Conservation (phyloP, 176 grass and related monocot genomes). For the Urochloa ruziziensis region DNA sequence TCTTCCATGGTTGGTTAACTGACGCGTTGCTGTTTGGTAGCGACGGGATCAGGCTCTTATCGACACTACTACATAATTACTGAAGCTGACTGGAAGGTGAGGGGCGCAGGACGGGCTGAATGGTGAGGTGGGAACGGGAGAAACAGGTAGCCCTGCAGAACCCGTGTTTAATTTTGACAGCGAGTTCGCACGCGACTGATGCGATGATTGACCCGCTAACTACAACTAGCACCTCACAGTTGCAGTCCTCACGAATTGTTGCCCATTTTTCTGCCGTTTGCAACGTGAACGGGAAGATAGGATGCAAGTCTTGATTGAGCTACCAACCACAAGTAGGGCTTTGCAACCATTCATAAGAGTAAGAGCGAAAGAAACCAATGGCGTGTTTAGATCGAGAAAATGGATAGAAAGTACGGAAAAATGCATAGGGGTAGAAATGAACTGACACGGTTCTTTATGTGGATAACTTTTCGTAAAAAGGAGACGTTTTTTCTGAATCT, state of each 20-base stretch:
- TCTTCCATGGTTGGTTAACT: background rate
- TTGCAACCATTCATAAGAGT: background rate
- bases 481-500: too few species aligned
- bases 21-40: background rate
- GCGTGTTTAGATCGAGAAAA: too few species aligned
- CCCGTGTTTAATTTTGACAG: slow-evolving; percentile 20
- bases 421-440: too few species aligned
- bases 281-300: too few species aligned
- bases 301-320: too few species aligned
- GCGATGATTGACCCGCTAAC: background rate
- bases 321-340: too few species aligned
- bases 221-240: background rate
- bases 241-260: too few species aligned
- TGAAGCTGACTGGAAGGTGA: background rate
- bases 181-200: background rate
- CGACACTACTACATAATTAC: background rate
- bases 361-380: background rate
- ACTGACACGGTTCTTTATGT: too few species aligned
- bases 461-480: too few species aligned
- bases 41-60: background rate
- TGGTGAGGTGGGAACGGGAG: slow-evolving; percentile 35
- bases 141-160: background rate
- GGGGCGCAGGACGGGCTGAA: background rate
- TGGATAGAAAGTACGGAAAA: too few species aligned
- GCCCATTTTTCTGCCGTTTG: background rate